Base-by-base conservation (phyloP, 1,284 basidiomycete species). In the Meira miltonrushii region DNA sequence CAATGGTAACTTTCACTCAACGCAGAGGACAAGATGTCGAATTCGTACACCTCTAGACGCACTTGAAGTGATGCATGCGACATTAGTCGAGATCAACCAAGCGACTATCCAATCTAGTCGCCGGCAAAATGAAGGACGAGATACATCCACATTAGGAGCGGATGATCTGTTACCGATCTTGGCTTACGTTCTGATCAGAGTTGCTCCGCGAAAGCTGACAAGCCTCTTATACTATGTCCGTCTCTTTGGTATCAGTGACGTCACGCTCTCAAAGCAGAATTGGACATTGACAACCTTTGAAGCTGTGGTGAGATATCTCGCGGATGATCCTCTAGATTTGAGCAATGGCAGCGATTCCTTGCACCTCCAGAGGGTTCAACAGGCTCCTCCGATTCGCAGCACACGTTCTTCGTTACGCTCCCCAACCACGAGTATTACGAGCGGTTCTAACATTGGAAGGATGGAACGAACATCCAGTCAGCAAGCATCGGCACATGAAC, bases 191-290 rank as follows among this genome's bases (percentile, higher is more conserved):
- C 56, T 67, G 39, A 54, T 65, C 2, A 49, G 55, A 12, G 65
- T 62, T 12, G 55, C 40, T 2, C 59, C 65, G 0, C 44, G 40
- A 38, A 46, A 59, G 2, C 46, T 67, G 2, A 52, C 51, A 39
- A 67, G 65, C 48, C 59, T 61, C 54, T 57, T 67, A 13, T 62
- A 67, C 55, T 67, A 64, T n/a, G 60, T 59, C 21, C 59, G 58
- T 12, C 41, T 58, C 2, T 67, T 67, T 17, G 55, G 59, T 12
- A 55, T 67, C 23, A 65, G 59, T 39, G 62, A 64, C 43, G 58
- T 62, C 2, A 21, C 19, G n/a, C 19, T 17, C 13, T 12, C 46
- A 2, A 37, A 57, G 8, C 43, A 39, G 2, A 57, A 38, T 21
- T 67, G 65, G 65, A 62, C 62, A 1, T 57, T 67, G 12, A 59